Base-by-base conservation (phyloP, 768 basidiomycete genomes). In the Lactarius vividus region DNA sequence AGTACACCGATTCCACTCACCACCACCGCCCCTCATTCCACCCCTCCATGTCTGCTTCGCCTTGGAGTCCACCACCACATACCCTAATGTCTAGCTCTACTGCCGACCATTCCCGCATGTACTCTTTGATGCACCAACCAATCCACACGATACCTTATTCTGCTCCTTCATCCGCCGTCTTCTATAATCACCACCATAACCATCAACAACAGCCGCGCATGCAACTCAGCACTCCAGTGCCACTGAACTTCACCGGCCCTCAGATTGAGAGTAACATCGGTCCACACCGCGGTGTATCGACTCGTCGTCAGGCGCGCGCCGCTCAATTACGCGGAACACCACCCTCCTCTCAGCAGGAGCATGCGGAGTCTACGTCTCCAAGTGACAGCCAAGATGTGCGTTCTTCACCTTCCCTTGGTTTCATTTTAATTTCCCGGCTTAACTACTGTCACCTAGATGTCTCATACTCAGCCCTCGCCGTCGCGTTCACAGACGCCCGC, bases 1-100 rank as follows among this genome's bases (percentile, higher is more conserved):
- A 46, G 69, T 71, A 66, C 69, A 61, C 66, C 31, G 64, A 70
- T 63, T 53, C 66, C 31, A 29, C 65, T 62, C 70, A 65, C 66
- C 68, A 65, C 62, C 68, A 67, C 67, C 69, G 68, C 13, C 35
- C 66, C 20, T 62, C 66, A 15, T 55, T 68, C 63, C 67, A 70
- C 40, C 59, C 63, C 9, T 35, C 69, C 11, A 57, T 65, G 54
- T 57, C 67, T 29, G 28, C 68, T 62, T 71, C 71, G 53, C 35
- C 70, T 35, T 75, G 74, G 74, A 70, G 70, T 23, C 63, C 62
- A 20, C 56, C 70, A 18, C 64, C 71, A 20, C 70, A 72, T 49
- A 58, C 65, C 49, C 70, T 65, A n/a, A 66, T 69, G 56, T 61
- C 61, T 52, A 46, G 52, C n/a, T 66, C 73, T 11, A 60, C 59